These are phyloP conservation scores for Neofusicoccum cordaticola DNA, from an alignment of 2,329 filamentous ascomycete species.

Conservation along the genomic window DNA sequence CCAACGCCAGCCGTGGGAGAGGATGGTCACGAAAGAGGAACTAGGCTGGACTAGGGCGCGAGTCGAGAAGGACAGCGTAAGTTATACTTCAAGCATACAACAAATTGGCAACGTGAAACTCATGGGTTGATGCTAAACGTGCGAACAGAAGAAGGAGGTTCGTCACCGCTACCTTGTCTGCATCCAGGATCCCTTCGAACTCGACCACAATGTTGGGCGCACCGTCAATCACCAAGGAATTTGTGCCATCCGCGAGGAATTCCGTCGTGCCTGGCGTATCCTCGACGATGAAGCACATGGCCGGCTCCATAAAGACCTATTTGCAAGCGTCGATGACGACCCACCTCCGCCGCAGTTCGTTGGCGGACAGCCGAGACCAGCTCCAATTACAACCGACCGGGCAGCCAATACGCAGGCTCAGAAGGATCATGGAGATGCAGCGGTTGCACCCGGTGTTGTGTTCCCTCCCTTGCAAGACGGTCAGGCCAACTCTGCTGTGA, in stretches of 20 bases:
- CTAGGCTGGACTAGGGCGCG: slow-evolving; percentile 88
- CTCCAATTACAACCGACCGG: neutral
- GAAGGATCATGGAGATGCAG: neutral
- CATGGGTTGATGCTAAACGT: neutral
- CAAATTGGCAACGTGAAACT: neutral
- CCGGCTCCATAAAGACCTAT: slow-evolving; percentile 5
- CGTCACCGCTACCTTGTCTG: slow-evolving; percentile 80
- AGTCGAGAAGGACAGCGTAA: slow-evolving; percentile 53
- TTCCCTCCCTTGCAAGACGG: neutral
- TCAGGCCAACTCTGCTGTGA: neutral
- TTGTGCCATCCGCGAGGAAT: slow-evolving; percentile 78
- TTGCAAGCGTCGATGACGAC: slow-evolving; percentile 8
- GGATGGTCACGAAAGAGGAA: slow-evolving; percentile 67
- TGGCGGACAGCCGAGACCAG: neutral
- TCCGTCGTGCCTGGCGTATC: slow-evolving; percentile 74
- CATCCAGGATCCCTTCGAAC: slow-evolving; percentile 89
- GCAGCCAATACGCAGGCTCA: neutral
- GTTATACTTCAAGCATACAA: slow-evolving; percentile 15
- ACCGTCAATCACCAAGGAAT: slow-evolving; percentile 83
- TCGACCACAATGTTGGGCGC: slow-evolving; percentile 81
- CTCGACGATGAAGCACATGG: slow-evolving; percentile 6
- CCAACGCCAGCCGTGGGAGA: slow-evolving; percentile 63
- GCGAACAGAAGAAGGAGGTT: slow-evolving; percentile 57
- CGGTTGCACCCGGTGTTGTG: neutral
- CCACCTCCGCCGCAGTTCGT: slow-evolving; percentile 9